Evolutionary conservation across 208 protist species (phyloP).

Genomic region (Kentomonas sorsogonicus): DNA sequence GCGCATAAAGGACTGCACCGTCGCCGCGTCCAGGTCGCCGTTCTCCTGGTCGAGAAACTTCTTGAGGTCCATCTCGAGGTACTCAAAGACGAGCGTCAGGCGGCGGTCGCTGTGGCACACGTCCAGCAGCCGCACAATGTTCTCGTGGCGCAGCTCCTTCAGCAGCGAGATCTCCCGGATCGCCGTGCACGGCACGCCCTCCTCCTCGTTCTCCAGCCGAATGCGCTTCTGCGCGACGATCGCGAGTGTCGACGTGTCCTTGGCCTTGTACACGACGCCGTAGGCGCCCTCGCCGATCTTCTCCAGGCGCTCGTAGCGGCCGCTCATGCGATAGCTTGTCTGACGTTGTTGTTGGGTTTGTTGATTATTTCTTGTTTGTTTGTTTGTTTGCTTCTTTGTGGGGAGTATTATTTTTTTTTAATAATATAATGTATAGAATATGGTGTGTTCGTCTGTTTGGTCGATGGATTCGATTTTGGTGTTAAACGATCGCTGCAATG

Average conservation of each 20-base stretch:
- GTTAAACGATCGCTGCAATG: neutral
- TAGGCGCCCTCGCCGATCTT: conserved; percentile 96
- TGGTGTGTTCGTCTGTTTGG: neutral
- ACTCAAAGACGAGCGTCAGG: conserved; percentile 97
- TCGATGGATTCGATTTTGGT: neutral
- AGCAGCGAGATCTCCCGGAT: conserved; percentile 95
- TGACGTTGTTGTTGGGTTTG: conserved; percentile 5
- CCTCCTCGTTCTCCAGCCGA: conserved; percentile 76
- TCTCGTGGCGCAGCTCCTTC: conserved; percentile 94
- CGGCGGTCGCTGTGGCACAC: conserved; percentile 94
- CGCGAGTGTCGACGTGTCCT: conserved; percentile 46
- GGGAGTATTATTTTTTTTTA: neutral
- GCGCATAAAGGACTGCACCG: conserved; percentile 72
- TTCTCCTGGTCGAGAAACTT: conserved; percentile 91
- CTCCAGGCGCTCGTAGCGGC: conserved; percentile 83
- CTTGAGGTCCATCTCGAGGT: conserved; percentile 94
- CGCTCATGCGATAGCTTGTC: neutral
- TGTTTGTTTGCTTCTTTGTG: neutral
- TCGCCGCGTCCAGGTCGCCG: conserved; percentile 49
- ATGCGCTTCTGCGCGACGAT: conserved; percentile 89
- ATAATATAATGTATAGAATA: neutral
- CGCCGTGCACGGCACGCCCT: conserved; percentile 89
- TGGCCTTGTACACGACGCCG: conserved; percentile 95
- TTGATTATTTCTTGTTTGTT: conserved; percentile 12
- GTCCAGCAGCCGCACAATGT: conserved; percentile 93